Base-by-base conservation (phyloP, 2,329 filamentous ascomycete species). In the Aspergillus terreus region DNA sequence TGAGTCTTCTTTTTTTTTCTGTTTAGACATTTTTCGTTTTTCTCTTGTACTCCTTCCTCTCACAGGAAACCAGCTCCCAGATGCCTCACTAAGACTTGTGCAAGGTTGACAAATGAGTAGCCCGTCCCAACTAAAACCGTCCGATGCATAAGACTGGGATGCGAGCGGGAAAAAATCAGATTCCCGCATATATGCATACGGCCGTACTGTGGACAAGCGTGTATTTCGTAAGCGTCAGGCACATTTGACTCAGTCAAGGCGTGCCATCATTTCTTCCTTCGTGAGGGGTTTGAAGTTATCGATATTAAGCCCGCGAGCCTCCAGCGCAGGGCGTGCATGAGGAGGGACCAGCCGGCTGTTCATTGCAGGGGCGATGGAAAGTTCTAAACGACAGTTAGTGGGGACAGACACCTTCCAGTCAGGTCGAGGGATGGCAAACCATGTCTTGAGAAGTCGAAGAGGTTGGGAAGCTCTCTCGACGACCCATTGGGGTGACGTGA, bases 261-360 rank as follows among this genome's bases (percentile, higher is more conserved):
- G 90, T 53, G 94, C 94, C 78, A 96, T 90, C 94, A 99, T 97
- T 72, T 96, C 90, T 66, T 94, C 87, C 79, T 91, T 95, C 66
- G 87, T 79, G 78, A 99, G 80, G 43, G 92, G 92, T 63, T 85
- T 90, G 74, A 99, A 89, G 72, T 92, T 92, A 74, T 96, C 90
- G 66, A 96, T 90, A 71, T 97, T 92, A 61, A 99, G 82, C 49
- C 90, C 92, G 65, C 85, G 85, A 44, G 86, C 81, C 56, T 83
- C 83, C 54, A 99, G 81, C 53, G 84, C 79, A 19, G 89, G 77
- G 65, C 86, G 86, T 64, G 91, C 84, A 72, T 97, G 92, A 57
- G 82, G 75, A 54, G 94, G 94, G 48, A 97, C 90, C 63, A 99
- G 82, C 72, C 90, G 86, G 65, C 84, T 80, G 76, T 99, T 99